Evolutionary conservation across 768 basidiomycete species (phyloP).

Genomic region (Boletales sp.): DNA sequence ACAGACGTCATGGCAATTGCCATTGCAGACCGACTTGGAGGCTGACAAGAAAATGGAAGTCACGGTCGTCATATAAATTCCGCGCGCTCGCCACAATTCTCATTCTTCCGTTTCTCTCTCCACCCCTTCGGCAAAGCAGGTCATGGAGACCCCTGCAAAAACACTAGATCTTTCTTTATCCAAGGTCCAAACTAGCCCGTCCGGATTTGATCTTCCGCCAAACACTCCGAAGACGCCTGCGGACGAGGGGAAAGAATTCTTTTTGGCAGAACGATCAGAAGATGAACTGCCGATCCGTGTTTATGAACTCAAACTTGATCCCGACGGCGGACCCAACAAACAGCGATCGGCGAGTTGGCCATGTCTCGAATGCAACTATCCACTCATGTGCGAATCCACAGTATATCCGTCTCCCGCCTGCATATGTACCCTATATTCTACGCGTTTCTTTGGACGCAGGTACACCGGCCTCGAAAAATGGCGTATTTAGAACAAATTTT

Average conservation of each 20-base stretch:
- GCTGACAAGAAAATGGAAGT: too few relatives aligned
- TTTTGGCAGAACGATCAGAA: slow-evolving; percentile 50
- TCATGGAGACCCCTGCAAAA: not conserved
- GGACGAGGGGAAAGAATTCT: slow-evolving; percentile 89
- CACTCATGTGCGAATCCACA: slow-evolving; percentile 31
- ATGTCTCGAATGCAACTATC: slow-evolving; percentile 1
- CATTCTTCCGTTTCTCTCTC: not conserved
- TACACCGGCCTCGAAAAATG: slow-evolving; percentile 85
- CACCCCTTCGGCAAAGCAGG: slow-evolving; percentile 4
- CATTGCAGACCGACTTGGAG: not conserved
- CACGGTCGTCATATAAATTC: slow-evolving; percentile 8
- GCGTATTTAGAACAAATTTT: slow-evolving; percentile 94
- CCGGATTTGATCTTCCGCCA: slow-evolving; percentile 16
- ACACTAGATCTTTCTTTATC: slow-evolving; percentile 17
- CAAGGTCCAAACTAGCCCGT: not conserved
- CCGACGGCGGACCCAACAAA: slow-evolving; percentile 88
- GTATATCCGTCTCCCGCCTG: slow-evolving; percentile 97
- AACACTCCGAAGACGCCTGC: slow-evolving; percentile 84
- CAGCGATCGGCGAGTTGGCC: slow-evolving; percentile 68
- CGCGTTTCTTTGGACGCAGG: slow-evolving; percentile 91
- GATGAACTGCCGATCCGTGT: slow-evolving; percentile 72
- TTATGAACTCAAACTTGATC: slow-evolving; percentile 81
- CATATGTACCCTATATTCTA: slow-evolving; percentile 82
- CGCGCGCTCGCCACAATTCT: slow-evolving; percentile 2
- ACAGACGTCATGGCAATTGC: not conserved